Base-by-base conservation (phyloP, 495 filamentous ascomycete genomes). In the Pseudomonodictys pantanalensis region DNA sequence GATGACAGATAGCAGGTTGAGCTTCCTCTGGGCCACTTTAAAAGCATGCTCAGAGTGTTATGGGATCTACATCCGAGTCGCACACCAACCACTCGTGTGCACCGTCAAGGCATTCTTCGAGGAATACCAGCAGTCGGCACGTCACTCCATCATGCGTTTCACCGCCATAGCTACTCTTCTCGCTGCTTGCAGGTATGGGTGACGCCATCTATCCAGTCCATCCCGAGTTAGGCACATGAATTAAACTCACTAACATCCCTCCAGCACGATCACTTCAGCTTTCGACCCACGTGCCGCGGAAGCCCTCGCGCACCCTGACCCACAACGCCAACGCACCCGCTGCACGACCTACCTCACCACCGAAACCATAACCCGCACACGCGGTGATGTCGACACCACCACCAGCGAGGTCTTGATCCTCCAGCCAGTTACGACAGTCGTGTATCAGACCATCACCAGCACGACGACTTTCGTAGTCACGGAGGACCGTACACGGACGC, bases 341-440 rank as follows among this genome's bases (percentile, higher is more conserved):
- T 52, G 49, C 32, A 52, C 49, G 2, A 35, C 49, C 30, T 52
- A 38, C 49, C 49, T 52, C 29, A 52, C 29, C 29, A 52, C 49
- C 4, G 29, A 38, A 3, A 39, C 32, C 9, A 15, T 11, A n/a
- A 52, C 49, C 2, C 28, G 49, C 28, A 52, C 49, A 10, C 28
- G 49, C 17, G 49, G 49, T 17, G 29, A 52, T 20, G 49, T 52
- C 29, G 32, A 52, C 10, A 52, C 49, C 2, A 22, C 28, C 2
- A 38, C 29, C 49, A 52, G 49, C 49, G 39, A 28, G 2, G 18
- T 52, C 29, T 39, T 52, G 29, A 17, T 11, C 18, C 24, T 52
- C 17, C 28, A 52, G 32, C 49, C 49, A 1, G 24, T 26, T 3
- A 32, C 39, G 3, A 52, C 49, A 11, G 39, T 32, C 3, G 39